Percentiles rank a stretch among this genome's conserved stretches.
Conservation (phyloP, 2,329 filamentous ascomycete genomes). For the Escovopsis sp. region DNA sequence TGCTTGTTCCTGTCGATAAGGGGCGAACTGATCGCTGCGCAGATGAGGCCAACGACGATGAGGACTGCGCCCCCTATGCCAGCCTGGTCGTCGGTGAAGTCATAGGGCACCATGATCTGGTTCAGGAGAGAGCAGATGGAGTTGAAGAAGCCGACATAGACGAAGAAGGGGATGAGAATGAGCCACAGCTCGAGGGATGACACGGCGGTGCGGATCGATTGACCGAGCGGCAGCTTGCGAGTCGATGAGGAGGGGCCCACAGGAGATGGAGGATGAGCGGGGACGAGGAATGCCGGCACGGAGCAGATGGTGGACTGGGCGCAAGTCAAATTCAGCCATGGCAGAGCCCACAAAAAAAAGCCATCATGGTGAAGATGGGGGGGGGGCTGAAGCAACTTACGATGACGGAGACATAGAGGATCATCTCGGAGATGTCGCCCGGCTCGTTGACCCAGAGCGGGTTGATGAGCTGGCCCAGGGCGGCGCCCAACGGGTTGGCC, state of each 20-base stretch:
- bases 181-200: conserved; percentile 62
- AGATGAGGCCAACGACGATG: conserved; percentile 73
- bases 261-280: conserved; percentile 61
- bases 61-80: conserved; percentile 82
- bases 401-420: conserved; percentile 74
- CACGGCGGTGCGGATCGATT: conserved; percentile 36
- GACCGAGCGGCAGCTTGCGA: conserved; percentile 36
- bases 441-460: conserved; percentile 57
- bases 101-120: conserved; percentile 79
- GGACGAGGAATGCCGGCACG: conserved; percentile 71
- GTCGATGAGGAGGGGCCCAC: conserved; percentile 52
- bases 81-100: conserved; percentile 67
- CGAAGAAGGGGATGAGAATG: conserved; percentile 61
- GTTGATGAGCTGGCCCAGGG: conserved; percentile 73
- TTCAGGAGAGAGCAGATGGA: conserved; percentile 75
- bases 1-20: conserved; percentile 74
- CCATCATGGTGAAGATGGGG: background rate
- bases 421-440: conserved; percentile 59
- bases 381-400: conserved; percentile 31
- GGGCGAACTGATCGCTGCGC: conserved; percentile 62
- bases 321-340: background rate
- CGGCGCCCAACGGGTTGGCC: conserved; percentile 81
- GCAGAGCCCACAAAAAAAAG: too few species aligned
- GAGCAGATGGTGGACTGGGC: conserved; percentile 31
- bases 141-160: conserved; percentile 92